Evolutionary conservation across 2,329 filamentous ascomycete genomes (phyloP), one percentile per base, ranked within the genome.

Genomic region (Trichophyton simii): DNA sequence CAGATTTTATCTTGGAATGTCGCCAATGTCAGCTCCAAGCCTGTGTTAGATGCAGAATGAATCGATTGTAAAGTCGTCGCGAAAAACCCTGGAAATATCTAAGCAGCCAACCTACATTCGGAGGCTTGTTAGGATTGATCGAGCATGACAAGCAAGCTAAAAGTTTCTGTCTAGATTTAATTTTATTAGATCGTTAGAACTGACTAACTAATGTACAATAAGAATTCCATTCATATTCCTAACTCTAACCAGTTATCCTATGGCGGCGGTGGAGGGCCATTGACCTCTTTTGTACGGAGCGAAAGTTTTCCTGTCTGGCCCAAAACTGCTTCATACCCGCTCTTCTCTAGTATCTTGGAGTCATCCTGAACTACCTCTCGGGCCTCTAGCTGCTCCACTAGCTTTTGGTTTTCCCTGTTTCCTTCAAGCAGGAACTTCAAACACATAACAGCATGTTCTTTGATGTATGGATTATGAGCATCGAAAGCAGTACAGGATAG

Each of bases 401-500:
- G 76, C 62, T 78, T 79, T 64, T 82, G 80, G 65, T 84, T 77
- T 61, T 78, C 77, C 11, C 71, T 69, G 61, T 79, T 80, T 0
- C 74, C 74, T 62, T 83, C 81, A 5, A 83, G 74, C 20, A 82
- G 69, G 67, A 83, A 95, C 71, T 92, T 91, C n/a, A 95, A 80
- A 66, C 88, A 91, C 71, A 95, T 86, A 58, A 91, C 89, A 2
- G 90, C 89, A 65, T 91, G 88, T 73, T 97, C 92, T 68, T 92
- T 89, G 65, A 95, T 91, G 71, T 92, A 96, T 0, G 91, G 90
- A 70, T 96, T 96, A 75, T 95, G 85, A 67, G 92, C 90, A 70
- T 97, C 92, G 71, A 94, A 94, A 36, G 86, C 83, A 68, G 91
- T 96, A 74, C 91, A 96, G 69, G 91, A 91, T 15, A 96, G 82